phyloP scores from a whole-genome alignment of 176 grass and related monocot species.

The Zea luxurians region DNA sequence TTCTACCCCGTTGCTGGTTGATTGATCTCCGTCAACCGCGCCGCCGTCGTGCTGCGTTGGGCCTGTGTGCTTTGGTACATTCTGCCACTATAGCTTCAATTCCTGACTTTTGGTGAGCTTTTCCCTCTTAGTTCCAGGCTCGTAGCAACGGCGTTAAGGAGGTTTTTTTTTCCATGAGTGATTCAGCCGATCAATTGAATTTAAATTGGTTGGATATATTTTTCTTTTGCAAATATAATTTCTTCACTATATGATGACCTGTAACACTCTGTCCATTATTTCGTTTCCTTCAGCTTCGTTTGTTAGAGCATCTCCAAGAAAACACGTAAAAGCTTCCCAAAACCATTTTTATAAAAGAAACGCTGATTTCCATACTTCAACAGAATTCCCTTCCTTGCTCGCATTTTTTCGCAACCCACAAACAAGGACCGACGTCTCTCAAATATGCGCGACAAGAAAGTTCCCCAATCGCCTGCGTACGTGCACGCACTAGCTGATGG shows the following conservation, averaged over 20 bases:
- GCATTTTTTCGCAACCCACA: no score
- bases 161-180: neutral
- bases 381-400: no score
- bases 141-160: neutral
- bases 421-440: no score
- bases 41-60: neutral
- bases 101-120: neutral
- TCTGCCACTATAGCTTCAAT: neutral
- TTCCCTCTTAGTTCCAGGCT: neutral
- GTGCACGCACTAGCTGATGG: no score
- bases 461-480: no score
- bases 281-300: neutral
- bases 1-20: neutral
- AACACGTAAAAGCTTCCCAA: no score
- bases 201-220: neutral
- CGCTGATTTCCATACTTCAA: no score
- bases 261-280: neutral
- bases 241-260: neutral
- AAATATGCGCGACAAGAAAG: no score
- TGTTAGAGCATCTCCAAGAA: neutral
- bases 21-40: constrained; percentile 9
- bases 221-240: neutral
- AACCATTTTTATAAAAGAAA: no score
- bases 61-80: neutral
- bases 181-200: neutral